Base-by-base conservation (phyloP, 148 eudicot genomes). In the Fagopyrum tataricum region DNA sequence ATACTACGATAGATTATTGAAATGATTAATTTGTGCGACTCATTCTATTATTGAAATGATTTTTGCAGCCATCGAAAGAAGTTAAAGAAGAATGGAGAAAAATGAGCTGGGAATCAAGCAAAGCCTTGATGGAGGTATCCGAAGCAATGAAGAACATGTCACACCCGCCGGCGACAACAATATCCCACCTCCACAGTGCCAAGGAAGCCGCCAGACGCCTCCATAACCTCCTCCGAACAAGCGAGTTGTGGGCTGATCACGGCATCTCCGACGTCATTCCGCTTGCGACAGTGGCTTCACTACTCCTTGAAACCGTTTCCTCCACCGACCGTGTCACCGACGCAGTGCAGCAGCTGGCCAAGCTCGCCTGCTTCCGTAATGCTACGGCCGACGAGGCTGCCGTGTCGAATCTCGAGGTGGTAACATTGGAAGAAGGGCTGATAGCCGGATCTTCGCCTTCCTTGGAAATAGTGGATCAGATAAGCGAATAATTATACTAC, bases 21-120 rank as follows among this genome's bases (percentile, higher is more conserved):
- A 31, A 31, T 31, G 37, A 31, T 31, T 31, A 31, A 31, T 31
- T 1, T 31, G 2, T 3, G 2, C 37, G 37, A 2, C 37, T 31
- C 37, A 31, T 31, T 31, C 37, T 31, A 31, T 31, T 31, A 31
- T 31, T 31, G 37, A 31, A 31, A 31, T 31, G 37, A 31, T 31
- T 31, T 37, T 12, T 2, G 4, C 78, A 88, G 89, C 79, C 73
- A 72, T 73, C 83, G 55, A n/a, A 53, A 4, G 89, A 81, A 76
- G 59, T 81, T 39, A 79, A 81, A 80, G 87, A 88, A 20, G 31
- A 82, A 1, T 87, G 89, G 81, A 80, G 21, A 7, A 85, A 80
- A 24, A 77, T 91, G 79, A 85, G 87, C 78, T 44, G 73, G 4
- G 89, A 87, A 73, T 80, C 81, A 42, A 76, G 89, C 71, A 43